Base-by-base conservation (phyloP, 1,139 yeast genomes). In the Pichia norvegensis region DNA sequence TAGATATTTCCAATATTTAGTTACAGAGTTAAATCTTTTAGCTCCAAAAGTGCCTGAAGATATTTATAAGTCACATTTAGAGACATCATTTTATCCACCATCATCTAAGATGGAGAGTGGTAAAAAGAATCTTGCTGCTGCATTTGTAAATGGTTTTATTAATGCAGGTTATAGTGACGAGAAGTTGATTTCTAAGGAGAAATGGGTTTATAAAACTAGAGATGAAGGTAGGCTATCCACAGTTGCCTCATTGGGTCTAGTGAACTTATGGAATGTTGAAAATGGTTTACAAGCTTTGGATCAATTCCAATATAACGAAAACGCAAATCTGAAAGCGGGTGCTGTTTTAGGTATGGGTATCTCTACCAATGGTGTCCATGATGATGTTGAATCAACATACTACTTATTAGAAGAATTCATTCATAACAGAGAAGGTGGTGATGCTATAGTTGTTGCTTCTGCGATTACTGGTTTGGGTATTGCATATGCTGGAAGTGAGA, bases 41-140 rank as follows among this genome's bases (percentile, higher is more conserved):
- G 92, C 85, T 45, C 95, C 97, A 45, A 86, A 86, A 65, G 85
- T 85, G 17, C 98, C 98, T 11, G 97, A 90, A 67, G 98, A 94
- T 66, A 78, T 92, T 50, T 90, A 88, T 68, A 90, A 90, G 65
- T 80, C 90, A 29, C 96, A 92, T 63, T 72, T 90, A 57, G 97
- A 90, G 60, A 59, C 57, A 25, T 56, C 62, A 11, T 49, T 56
- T 16, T 73, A 74, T 49, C 79, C 83, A 9, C 74, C 78, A 16
- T 73, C 83, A 31, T 62, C 72, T 3, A 76, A 84, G n/a, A 72
- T 88, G 54, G 97, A 88, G 65, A 85, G 96, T 38, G 96, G 97
- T 19, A 90, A 88, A 63, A 97, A 92, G 66, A 92, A 90, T 63
- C 73, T 92, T 59, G 98, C 97, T n/a, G 81, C 95, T 6, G 79